Conservation (phyloP, 768 basidiomycete species). For the Leccinum subtestaceum region DNA sequence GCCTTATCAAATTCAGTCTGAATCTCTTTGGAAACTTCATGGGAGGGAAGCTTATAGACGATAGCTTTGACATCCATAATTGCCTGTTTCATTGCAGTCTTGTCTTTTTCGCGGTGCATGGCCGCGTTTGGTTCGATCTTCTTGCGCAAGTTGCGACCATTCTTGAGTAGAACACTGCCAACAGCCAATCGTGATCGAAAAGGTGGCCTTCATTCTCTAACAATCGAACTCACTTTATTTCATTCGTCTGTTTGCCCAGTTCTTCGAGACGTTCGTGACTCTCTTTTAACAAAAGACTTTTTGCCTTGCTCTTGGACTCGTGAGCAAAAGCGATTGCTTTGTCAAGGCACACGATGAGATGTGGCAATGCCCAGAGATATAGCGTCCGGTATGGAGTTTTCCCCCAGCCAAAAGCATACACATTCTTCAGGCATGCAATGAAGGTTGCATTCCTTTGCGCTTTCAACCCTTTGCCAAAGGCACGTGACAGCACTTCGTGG, state of each 20-base stretch:
- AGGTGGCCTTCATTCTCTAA: neutral
- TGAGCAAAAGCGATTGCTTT: slow-evolving; percentile 23
- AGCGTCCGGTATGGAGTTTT: slow-evolving; percentile 33
- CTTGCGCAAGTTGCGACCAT: slow-evolving; percentile 27
- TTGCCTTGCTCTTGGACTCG: slow-evolving; percentile 32
- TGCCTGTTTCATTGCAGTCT: slow-evolving; percentile 24
- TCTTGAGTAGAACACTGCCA: slow-evolving; percentile 29
- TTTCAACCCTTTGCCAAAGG: slow-evolving; percentile 14
- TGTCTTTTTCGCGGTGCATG: slow-evolving; percentile 28
- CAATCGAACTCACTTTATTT: slow-evolving; percentile 31
- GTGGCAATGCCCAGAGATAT: slow-evolving; percentile 39
- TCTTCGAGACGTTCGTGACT: slow-evolving; percentile 37
- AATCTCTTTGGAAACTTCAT: slow-evolving; percentile 13
- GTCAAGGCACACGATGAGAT: slow-evolving; percentile 42
- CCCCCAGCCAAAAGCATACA: slow-evolving; percentile 29
- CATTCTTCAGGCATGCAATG: slow-evolving; percentile 26
- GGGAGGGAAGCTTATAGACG: slow-evolving; percentile 23
- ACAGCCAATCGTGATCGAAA: neutral
- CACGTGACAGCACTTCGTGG: slow-evolving; percentile 1
- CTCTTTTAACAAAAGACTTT: slow-evolving; percentile 27
- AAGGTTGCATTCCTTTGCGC: slow-evolving; percentile 29
- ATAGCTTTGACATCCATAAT: slow-evolving; percentile 31
- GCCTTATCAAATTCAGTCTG: slow-evolving; percentile 29
- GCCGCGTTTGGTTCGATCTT: slow-evolving; percentile 30
- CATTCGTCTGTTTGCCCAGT: slow-evolving; percentile 28